Conservation (phyloP, 2,329 filamentous ascomycete genomes). For the Pseudogymnoascus sp. region DNA sequence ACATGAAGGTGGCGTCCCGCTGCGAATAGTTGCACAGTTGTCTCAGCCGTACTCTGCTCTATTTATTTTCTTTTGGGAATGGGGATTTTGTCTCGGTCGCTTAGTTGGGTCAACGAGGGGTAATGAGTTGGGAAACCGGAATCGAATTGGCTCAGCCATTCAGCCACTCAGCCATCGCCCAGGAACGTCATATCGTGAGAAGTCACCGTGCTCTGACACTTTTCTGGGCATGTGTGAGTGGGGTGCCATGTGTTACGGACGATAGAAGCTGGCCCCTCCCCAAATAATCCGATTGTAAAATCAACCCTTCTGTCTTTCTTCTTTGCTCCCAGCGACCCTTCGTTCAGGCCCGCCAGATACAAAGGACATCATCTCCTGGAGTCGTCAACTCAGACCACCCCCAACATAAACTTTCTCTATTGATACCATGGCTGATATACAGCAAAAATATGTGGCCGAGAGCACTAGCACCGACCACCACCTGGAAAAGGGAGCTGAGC, state of each 20-base stretch:
- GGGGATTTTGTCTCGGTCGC: background rate
- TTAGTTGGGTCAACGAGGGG: background rate
- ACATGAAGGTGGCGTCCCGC: constrained; percentile 1
- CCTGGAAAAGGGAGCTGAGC: constrained; percentile 16
- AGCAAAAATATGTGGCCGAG: background rate
- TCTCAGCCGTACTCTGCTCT: background rate
- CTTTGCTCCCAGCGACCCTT: background rate
- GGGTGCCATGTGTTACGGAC: background rate
- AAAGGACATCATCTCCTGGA: background rate
- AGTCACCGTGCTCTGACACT: background rate
- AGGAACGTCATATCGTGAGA: background rate
- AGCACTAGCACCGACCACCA: constrained; percentile 1
- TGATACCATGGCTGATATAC: background rate
- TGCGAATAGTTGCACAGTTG: background rate
- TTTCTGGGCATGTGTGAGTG: background rate
- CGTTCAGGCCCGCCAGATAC: background rate
- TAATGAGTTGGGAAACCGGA: background rate
- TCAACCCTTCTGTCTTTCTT: background rate
- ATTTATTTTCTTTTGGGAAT: background rate
- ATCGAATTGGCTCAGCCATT: background rate
- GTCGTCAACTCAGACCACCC: background rate
- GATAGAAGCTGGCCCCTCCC: background rate
- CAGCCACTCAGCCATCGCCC: background rate
- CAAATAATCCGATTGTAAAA: background rate
- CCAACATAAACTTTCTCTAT: too few relatives aligned